Evolutionary conservation across 306 rosid species (phyloP), one percentile per base, ranked within the genome.

Genomic region (Calophaca sinica): DNA sequence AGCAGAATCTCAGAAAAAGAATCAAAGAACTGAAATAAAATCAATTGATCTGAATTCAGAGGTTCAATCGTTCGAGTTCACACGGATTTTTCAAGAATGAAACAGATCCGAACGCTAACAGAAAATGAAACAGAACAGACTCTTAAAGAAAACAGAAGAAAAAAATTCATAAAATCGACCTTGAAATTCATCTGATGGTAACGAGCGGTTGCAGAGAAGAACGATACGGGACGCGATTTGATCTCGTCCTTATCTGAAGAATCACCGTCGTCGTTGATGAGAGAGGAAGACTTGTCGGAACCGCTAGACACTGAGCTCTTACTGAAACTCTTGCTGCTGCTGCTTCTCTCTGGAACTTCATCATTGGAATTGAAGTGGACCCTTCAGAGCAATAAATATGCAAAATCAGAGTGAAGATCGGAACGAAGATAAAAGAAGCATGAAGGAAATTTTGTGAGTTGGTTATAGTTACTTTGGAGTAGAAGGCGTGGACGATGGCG

Each of bases 151-250:
- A 65, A 60, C 9, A 1, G 26, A 55, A 5, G 68, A 70, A 6
- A 29, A 44, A 20, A 39, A 1, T 2, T 6, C 9, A 13, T 45
- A 48, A 44, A 60, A 49, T 41, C 32, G 6, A 90, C 97, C 88
- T 84, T 84, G 67, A 87, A 86, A 60, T 81, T 85, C 87, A 86
- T 79, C 75, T 81, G 87, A 33, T 62, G 77, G 70, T 57, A 80
- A 52, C 84, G 79, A 80, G 87, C 49, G 4, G 69, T 77, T 11
- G 87, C 80, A 54, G 84, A 80, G 28, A 76, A 48, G 72, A 73
- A 79, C 45, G 80, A 81, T 52, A 62, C 58, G 55, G 39, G 14
- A 2, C 68, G 81, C 1, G 82, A 80, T 33, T 45, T 83, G 83
- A 66, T 70, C 46, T 82, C 82, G 2, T 83, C 90, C 3, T 69